Conservation (phyloP, 2,329 filamentous ascomycete genomes). For the Mycocentrospora acerina region DNA sequence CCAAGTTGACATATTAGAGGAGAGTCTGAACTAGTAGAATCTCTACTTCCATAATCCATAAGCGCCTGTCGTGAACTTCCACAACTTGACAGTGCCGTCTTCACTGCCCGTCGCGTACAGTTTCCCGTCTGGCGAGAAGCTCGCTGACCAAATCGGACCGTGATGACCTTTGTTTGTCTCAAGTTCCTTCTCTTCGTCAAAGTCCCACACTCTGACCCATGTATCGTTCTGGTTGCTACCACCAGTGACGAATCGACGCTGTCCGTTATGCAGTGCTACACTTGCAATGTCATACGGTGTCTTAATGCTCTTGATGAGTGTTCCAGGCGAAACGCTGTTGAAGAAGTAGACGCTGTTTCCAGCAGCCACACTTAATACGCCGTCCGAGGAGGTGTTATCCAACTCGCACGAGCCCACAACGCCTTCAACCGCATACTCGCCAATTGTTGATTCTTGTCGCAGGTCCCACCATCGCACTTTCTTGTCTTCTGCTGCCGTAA, state of each 20-base stretch:
- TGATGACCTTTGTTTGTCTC: conserved; percentile 97
- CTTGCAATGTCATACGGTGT: conserved; percentile 86
- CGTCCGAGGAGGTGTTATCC: conserved; percentile 62
- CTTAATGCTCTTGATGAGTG: conserved; percentile 74
- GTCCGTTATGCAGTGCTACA: conserved; percentile 80
- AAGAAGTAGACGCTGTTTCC: conserved; percentile 94
- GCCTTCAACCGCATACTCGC: conserved; percentile 76
- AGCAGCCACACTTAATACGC: conserved; percentile 85
- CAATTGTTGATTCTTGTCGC: conserved; percentile 70
- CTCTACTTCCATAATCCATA: conserved; percentile 65
- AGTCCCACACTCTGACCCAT: conserved; percentile 93
- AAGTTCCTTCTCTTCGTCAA: conserved; percentile 78
- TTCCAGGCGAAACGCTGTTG: conserved; percentile 69
- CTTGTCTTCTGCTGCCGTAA: conserved; percentile 89
- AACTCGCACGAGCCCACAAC: conserved; percentile 92
- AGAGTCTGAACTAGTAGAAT: no score
- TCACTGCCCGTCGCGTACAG: conserved; percentile 95
- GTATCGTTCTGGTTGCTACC: conserved; percentile 77
- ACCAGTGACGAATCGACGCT: conserved; percentile 83
- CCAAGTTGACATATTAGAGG: no score
- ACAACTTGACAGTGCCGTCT: conserved; percentile 95
- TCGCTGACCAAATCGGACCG: conserved; percentile 93
- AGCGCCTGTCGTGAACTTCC: conserved; percentile 66
- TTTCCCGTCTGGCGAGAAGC: conserved; percentile 93
- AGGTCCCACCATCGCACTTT: conserved; percentile 94